phyloP scores from a whole-genome alignment of 306 rosid genomes.

The Benincasa hispida region DNA sequence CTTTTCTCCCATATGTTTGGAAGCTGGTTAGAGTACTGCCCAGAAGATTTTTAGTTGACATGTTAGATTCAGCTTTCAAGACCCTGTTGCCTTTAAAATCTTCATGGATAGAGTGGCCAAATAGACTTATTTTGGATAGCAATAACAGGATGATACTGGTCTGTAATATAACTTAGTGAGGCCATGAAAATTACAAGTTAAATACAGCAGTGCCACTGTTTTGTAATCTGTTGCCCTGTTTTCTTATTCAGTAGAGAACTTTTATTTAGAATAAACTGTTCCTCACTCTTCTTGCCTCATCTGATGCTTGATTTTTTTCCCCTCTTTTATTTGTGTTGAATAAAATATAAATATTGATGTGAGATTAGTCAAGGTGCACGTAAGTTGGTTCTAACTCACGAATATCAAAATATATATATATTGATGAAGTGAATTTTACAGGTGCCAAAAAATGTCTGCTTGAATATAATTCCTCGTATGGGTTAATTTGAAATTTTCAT shows the following conservation, averaged over 20 bases:
- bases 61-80: conserved; percentile 3
- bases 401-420: too few species aligned
- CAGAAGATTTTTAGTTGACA: neutral
- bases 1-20: neutral
- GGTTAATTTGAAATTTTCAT: neutral
- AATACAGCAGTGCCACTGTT: neutral
- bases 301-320: neutral
- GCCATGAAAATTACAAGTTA: neutral
- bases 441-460: neutral
- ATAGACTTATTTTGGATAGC: neutral
- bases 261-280: neutral
- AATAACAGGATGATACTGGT: neutral
- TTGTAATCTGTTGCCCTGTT: conserved; percentile 5
- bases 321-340: neutral
- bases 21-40: neutral
- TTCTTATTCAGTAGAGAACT: neutral
- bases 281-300: neutral
- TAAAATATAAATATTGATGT: neutral
- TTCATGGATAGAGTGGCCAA: neutral
- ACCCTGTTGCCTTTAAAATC: neutral
- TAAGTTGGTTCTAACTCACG: too few species aligned
- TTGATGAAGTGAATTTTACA: neutral
- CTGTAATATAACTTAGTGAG: conserved; percentile 8
- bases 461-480: neutral
- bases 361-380: too few species aligned